Percentiles rank a stretch among this genome's conserved stretches.
Evolutionary conservation across 176 grass and related monocot species (phyloP).

Genomic region (Paspalum vaginatum): DNA sequence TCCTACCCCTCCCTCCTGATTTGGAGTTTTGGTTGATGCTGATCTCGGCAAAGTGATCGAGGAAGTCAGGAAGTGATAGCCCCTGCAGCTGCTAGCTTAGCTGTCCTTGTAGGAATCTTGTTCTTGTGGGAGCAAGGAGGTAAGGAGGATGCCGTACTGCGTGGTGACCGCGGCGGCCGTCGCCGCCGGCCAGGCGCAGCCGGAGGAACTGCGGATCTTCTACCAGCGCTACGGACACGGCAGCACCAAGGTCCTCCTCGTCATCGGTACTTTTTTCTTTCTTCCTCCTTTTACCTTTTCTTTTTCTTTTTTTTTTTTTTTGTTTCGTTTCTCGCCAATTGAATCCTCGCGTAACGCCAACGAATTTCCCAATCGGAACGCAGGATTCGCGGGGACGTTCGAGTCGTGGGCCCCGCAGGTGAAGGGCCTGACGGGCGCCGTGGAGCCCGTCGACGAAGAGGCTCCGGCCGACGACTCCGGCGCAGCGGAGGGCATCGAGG

Average conservation of each 20-base stretch:
- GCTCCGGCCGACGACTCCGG: conserved; percentile 26
- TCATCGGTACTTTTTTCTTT: conserved; percentile 53
- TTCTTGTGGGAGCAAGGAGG: not conserved
- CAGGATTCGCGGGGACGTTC: conserved; percentile 70
- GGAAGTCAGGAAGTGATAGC: not conserved
- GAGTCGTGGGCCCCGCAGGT: conserved; percentile 82
- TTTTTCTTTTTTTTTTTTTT: not conserved
- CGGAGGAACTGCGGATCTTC: conserved; percentile 52
- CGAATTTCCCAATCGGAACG: not conserved
- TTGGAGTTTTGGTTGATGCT: conserved; percentile 2
- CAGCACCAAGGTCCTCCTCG: conserved; percentile 69
- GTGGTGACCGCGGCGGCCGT: conserved; percentile 38
- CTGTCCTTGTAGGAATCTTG: not conserved
- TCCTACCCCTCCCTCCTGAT: too few relatives aligned
- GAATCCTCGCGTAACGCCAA: not conserved
- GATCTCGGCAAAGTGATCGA: conserved; percentile 18
- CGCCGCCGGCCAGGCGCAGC: not conserved
- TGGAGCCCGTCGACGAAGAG: conserved; percentile 59
- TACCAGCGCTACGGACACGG: conserved; percentile 72
- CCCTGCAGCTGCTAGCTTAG: not conserved
- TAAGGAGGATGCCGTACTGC: conserved; percentile 63
- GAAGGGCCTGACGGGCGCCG: conserved; percentile 63
- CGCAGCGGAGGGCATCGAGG: conserved; percentile 61
- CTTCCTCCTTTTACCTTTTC: not conserved
- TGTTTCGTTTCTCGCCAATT: not conserved